Base-by-base conservation (phyloP, 805 yeast species). In the Metschnikowia kunwiensis region DNA sequence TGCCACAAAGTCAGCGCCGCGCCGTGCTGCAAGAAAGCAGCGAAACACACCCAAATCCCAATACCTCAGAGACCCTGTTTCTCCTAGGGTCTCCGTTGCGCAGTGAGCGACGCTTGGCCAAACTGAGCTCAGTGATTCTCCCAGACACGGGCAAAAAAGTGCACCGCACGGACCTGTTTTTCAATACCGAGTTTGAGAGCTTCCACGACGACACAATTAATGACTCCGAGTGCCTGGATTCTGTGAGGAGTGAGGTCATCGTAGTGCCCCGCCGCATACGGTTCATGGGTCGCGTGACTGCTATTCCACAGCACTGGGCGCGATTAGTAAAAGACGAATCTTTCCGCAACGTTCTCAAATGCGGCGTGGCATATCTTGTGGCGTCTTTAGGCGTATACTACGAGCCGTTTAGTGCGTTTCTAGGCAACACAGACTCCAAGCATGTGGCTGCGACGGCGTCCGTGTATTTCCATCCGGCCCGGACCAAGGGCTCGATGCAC, bases 381-480 rank as follows among this genome's bases (percentile, higher is more conserved):
- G 91, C 88, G 1, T 81, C 94, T 0, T 51, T 83, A 38, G 85
- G 80, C 1, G 93, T 86, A 12, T 84, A 81, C 55, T 70, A 70
- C 47, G 51, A 69, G 1, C 61, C 73, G 1, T 61, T 80, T 30
- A 69, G 79, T 8, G 49, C 57, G 12, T 42, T 77, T 2, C 54
- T 84, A 27, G 94, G 94, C 0, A 55, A 61, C 23, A 70, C 84
- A 17, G 89, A 83, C 58, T 77, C 83, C 8, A 86, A 86, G 55
- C 95, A 86, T 63, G 73, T 84, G 45, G 79, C 82, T 3, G 87
- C 94, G 24, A 86, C 95, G 0, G 82, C 82, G 7, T 82, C 86
- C 1, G 93, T 86, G 2, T 86, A 86, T 57, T 86, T 86, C 65
- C 93, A 86, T 53, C 87, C 95, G 0, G 74, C 89, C 1, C 59